A percentile compares a stretch with the other conserved stretches of the same genome.
These are phyloP conservation scores for Lactifluus subvellereus DNA, from an alignment of 768 basidiomycete genomes.

Conservation along the genomic window DNA sequence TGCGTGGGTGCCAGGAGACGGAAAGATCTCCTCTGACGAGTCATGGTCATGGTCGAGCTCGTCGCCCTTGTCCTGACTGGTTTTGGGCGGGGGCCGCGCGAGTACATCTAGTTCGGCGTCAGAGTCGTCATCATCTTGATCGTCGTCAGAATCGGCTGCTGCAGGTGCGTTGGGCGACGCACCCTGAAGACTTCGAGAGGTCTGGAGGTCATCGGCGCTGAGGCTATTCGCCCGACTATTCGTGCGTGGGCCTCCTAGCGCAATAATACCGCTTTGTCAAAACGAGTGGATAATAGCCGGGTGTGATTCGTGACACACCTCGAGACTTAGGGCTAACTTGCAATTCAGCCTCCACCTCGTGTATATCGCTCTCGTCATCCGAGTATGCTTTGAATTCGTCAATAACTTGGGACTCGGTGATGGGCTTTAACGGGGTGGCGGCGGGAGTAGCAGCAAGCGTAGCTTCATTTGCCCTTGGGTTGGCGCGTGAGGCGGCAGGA, in stretches of 20 bases:
- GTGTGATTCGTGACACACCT: not conserved
- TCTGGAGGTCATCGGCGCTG: not conserved
- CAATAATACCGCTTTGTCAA: not conserved
- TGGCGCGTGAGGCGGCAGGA: not conserved
- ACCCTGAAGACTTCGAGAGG: not conserved
- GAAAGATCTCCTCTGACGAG: conserved; percentile 11
- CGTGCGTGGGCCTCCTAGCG: not conserved
- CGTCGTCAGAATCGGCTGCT: not conserved
- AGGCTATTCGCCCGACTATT: not conserved
- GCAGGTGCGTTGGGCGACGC: not conserved
- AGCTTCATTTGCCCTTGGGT: not conserved
- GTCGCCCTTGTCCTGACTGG: not conserved
- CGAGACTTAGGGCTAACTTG: not conserved
- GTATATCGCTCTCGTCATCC: conserved; percentile 11
- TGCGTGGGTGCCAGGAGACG: conserved; percentile 7
- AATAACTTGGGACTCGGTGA: not conserved
- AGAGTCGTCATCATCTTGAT: not conserved
- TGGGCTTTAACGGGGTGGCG: not conserved
- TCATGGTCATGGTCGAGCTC: not conserved
- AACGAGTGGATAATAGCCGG: not conserved
- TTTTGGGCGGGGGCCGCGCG: too few species aligned
- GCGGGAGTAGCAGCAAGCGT: not conserved
- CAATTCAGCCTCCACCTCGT: conserved; percentile 17
- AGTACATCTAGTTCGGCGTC: not conserved
- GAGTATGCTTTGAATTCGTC: conserved; percentile 13